Base-by-base conservation (phyloP, 1,139 yeast genomes). In the Scheffersomyces illinoinensis region DNA sequence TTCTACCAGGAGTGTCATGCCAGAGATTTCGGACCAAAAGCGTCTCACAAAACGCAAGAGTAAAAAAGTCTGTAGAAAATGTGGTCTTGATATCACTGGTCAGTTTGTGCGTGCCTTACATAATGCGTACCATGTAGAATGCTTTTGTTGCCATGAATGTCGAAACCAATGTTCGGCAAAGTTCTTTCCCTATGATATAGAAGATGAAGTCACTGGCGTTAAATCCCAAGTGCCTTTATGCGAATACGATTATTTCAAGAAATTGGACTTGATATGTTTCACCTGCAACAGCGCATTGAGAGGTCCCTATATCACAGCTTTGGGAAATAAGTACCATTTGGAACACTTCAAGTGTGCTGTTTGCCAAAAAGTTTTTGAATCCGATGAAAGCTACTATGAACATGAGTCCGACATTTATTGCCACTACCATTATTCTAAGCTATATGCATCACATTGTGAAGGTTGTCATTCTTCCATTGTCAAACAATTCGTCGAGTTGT, bases 261-360 rank as follows among this genome's bases (percentile, higher is more conserved):
- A 96, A 66, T 83, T 93, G 60, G 90, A 91, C 60, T 80, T 95
- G 59, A 85, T 95, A 43, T 96, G 99, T 70, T 85, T 83, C 69
- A 90, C 87, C 47, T 96, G 99, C 76, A 86, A 91, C 65, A 85
- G 83, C 47, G 97, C 97, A 1, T 80, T 96, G 57, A 79, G 98
- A 65, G 98, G 98, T 0, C 91, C 97, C 1, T 95, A 95, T 72
- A 93, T 93, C 61, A 93, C 97, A 0, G 98, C 98, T 0, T 83
- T 93, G 67, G 97, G 97, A 17, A 86, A 89, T 67, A 91, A 95
- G 68, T 96, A 93, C 71, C 99, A 96, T 69, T 88, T 95, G 58
- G 98, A 96, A 65, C 99, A 96, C 74, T 96, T 96, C 74, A 90
- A 92, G 58, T 95, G 99, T 75, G 88, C 91, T 17, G 87, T 92